phyloP scores from a whole-genome alignment of 768 basidiomycete species.

The Collybia sordida region DNA sequence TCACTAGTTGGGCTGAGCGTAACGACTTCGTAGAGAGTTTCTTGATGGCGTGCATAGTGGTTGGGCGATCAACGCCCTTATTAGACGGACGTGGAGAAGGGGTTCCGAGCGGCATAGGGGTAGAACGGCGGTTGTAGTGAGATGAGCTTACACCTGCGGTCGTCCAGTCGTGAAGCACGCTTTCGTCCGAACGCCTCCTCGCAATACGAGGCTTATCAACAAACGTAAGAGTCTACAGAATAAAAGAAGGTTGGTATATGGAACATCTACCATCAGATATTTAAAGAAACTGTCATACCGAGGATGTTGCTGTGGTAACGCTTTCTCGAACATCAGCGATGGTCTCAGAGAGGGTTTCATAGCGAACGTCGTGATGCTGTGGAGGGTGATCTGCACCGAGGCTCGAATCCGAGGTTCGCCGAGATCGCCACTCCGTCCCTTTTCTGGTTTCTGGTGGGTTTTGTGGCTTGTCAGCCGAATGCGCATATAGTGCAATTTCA shows the following conservation, averaged over 20 bases:
- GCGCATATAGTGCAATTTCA: too few relatives aligned
- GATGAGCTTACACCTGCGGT: neutral
- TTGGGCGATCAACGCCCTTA: conserved; percentile 9
- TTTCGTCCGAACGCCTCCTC: conserved; percentile 8
- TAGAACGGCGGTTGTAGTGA: neutral
- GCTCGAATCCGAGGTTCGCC: neutral
- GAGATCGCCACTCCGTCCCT: neutral
- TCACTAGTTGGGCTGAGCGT: conserved; percentile 13
- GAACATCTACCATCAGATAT: neutral
- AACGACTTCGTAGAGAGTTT: conserved; percentile 19
- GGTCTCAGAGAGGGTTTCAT: conserved; percentile 1
- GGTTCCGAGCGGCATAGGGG: neutral
- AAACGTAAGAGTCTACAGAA: neutral
- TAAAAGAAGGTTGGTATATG: neutral
- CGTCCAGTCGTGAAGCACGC: neutral
- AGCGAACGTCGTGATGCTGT: neutral
- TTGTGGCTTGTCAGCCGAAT: too few relatives aligned
- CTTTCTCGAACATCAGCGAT: neutral
- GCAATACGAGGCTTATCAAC: conserved; percentile 3
- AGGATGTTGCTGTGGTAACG: conserved; percentile 14
- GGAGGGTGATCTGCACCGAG: neutral
- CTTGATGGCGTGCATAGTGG: conserved; percentile 11
- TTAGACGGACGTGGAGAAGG: neutral
- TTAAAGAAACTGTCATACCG: conserved; percentile 5
- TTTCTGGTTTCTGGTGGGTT: too few relatives aligned